Evolutionary conservation across 306 rosid genomes (phyloP), one percentile per base, ranked within the genome.

Genomic region (Inga laurina): DNA sequence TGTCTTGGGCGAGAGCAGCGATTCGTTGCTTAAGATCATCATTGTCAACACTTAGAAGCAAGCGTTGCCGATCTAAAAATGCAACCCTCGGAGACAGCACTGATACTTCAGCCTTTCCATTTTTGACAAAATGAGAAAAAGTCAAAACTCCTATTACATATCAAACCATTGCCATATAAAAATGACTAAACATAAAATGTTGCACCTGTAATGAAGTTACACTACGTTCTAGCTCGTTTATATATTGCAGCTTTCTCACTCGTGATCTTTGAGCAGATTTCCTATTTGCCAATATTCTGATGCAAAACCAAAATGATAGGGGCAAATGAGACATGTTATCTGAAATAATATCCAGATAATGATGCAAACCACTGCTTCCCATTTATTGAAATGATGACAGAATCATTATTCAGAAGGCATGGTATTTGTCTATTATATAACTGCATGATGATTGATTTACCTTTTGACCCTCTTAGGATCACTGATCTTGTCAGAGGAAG

Each of bases 201-300:
- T 79, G 3, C 61, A 96, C 99, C 89, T 94, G 99, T 79, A 96
- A 85, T 72, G 99, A 94, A 74, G 91, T 92, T 80, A 96, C 97
- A 83, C 93, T 96, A 39, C 97, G 85, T 79, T 96, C 99, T 8
- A 96, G 97, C 87, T 96, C 99, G 77, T 94, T 92, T 85, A 94
- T 92, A 88, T 96, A 94, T 85, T 96, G 98, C 45, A 96, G 92
- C 86, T 94, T 96, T 91, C 98, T 91, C 74, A 96, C 99, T 82
- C 99, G 89, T 78, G 99, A 94, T 91, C 97, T 90, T 74, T 96
- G 99, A 0, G 99, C 99, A 3, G 98, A 96, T 89, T 96, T 98
- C 81, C 99, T 90, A 87, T 96, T 96, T 79, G 99, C 99, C 91
- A 96, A 82, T 68, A 96, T 96, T 86, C 99, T 96, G 83, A 73